Base-by-base conservation (phyloP, 23 red algal species). In the Gracilaria gracilis region DNA sequence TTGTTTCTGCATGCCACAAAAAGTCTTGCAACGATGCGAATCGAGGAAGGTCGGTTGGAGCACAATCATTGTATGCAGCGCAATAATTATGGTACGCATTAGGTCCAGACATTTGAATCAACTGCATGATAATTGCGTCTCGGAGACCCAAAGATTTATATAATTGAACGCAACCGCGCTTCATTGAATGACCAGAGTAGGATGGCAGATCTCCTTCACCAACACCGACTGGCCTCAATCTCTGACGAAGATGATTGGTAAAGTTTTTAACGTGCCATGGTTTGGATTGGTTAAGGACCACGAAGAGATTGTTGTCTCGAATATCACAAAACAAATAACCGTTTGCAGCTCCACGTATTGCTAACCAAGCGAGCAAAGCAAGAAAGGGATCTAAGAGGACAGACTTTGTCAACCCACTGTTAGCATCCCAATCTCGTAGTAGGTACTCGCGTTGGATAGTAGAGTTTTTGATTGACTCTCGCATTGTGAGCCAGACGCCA, bases 341-440 rank as follows among this genome's bases (percentile, higher is more conserved):
- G n/a, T 28, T 53, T 53, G 46, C 14, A 19, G 46, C 51, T 53
- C 75, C 75, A 33, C 35, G 75, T 7, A 54, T 9, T 54, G 17
- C 46, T 32, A 80, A 5, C 66, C 85, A 77, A 49, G 51, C 35
- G 27, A 62, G 51, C 34, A 79, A 49, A 42, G 70, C 70, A 16
- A 88, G 50, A 66, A 88, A 88, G 39, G 73, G 69, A 78, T 88
- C 85, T n/a, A n/a, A n/a, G 38, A 79, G 40, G 1, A 77, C 32
- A 38, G 85, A 88, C n/a, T n/a, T n/a, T n/a, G n/a, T n/a, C n/a
- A n/a, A n/a, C n/a, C n/a, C n/a, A n/a, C n/a, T n/a, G n/a, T n/a
- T n/a, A n/a, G n/a, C n/a, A n/a, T n/a, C n/a, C n/a, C n/a, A n/a
- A n/a, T n/a, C n/a, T n/a, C n/a, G n/a, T n/a, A n/a, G n/a, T n/a